phyloP scores from a whole-genome alignment of 2,329 filamentous ascomycete species.

The Fonsecaea erecta region DNA sequence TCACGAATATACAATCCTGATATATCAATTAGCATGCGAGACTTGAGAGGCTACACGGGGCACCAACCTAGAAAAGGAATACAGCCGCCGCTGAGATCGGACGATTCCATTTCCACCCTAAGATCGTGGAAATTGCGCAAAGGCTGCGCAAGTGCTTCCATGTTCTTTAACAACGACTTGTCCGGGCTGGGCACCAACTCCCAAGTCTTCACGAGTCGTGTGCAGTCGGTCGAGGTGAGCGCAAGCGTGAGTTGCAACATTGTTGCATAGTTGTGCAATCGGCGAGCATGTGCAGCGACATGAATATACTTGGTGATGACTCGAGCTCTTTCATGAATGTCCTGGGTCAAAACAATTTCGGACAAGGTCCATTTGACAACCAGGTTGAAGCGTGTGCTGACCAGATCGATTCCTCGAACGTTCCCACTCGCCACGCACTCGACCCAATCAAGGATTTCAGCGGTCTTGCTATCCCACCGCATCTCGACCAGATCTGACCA shows the following conservation, averaged over 20 bases:
- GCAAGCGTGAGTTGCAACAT: conserved; percentile 69
- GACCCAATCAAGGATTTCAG: conserved; percentile 62
- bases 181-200: conserved; percentile 60
- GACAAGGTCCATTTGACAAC: conserved; percentile 70
- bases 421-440: conserved; percentile 62
- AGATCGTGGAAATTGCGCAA: conserved; percentile 67
- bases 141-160: conserved; percentile 66
- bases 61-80: conserved; percentile 67
- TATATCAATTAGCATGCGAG: conserved; percentile 16
- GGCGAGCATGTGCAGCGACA: conserved; percentile 62
- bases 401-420: conserved; percentile 63
- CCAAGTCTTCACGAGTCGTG: conserved; percentile 64
- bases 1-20: conserved; percentile 67
- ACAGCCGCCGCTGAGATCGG: conserved; percentile 63
- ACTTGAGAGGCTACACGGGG: not conserved
- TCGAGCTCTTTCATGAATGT: conserved; percentile 62
- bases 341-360: conserved; percentile 64
- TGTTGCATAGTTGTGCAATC: conserved; percentile 67
- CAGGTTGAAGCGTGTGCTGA: conserved; percentile 69
- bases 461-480: conserved; percentile 63
- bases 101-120: conserved; percentile 67
- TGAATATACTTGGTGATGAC: conserved; percentile 68
- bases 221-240: conserved; percentile 63
- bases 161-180: conserved; percentile 59
- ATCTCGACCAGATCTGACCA: conserved; percentile 70